Evolutionary conservation across 208 protist species (phyloP), one percentile per base, ranked within the genome.

Genomic region (Trypanosoma rangeli): DNA sequence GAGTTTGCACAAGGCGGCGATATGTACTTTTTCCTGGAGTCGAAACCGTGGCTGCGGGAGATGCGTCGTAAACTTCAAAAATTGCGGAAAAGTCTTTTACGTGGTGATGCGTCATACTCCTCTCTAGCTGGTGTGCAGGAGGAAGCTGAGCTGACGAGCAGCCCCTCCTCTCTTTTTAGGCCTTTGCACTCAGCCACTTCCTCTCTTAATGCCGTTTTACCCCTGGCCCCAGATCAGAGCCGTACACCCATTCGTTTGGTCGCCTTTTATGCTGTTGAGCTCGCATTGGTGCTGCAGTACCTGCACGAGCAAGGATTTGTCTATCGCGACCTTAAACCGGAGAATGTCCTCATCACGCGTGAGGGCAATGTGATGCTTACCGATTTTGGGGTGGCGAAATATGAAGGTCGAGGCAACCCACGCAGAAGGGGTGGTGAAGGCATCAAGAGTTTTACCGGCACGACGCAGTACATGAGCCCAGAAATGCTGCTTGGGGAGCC

Each of bases 331-430:
- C 73, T 98, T 24, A 97, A 98, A 77, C 94, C 96, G 9, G 95
- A 98, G 68, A 98, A 98, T 66, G 82, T 98, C 28, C 76, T 98
- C 2, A 89, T 98, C 77, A 82, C 86, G 24, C 58, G 70, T 16
- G 89, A 94, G 57, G 97, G 97, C 0, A 89, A 98, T 74, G 79
- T 98, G 50, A 90, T 94, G 76, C 80, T 98, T 55, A 97, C 97
- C 5, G 97, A 98, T 78, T 98, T 98, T 85, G 97, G 97, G 22
- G 88, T 98, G 13, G 94, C 95, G 13, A 98, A 98, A 73, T 84
- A 90, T 42, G 68, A 88, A 48, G 70, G 67, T 9, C 22, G 13
- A 28, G 44, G 26, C 20, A 66, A 48, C 5, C 28, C 42, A 31
- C 9, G 8, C 22, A 63, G 67, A 61, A 22, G n/a, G 20, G 74